Evolutionary conservation across 148 eudicot genomes (phyloP).

Genomic region (Spergularia marina): DNA sequence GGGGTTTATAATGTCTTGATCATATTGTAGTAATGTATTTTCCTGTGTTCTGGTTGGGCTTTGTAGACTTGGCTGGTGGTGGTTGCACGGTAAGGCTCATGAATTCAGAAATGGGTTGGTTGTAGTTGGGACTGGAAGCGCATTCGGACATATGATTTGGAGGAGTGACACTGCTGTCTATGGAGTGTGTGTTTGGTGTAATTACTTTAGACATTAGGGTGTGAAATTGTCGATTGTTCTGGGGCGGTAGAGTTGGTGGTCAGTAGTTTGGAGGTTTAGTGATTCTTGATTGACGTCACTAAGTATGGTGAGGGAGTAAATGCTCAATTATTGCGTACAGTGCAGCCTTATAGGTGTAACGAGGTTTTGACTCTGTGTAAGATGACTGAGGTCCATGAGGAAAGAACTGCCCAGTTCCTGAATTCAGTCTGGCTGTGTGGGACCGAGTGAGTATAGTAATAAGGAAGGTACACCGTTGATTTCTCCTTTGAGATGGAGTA

Average conservation of each 20-base stretch:
- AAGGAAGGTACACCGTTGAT: neutral
- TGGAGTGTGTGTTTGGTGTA: neutral
- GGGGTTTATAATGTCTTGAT: no score
- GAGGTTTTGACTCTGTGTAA: neutral
- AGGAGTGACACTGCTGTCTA: neutral
- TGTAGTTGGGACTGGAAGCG: neutral
- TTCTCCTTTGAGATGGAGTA: neutral
- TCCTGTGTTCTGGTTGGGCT: neutral
- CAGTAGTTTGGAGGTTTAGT: no score
- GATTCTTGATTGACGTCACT: neutral
- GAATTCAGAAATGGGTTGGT: neutral
- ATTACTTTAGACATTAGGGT: neutral
- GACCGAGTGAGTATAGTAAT: neutral
- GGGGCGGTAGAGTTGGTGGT: neutral
- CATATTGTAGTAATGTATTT: neutral
- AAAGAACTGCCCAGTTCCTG: no score
- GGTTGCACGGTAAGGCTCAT: neutral
- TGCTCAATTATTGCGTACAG: neutral
- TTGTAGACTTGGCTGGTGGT: neutral
- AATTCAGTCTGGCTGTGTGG: neutral
- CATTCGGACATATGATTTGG: neutral
- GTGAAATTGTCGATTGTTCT: neutral
- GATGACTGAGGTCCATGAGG: neutral
- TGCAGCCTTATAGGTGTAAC: no score
- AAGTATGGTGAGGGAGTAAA: neutral